A percentile compares a stretch with the other conserved stretches of the same genome.
Evolutionary conservation across 202 grass and related monocot species (phyloP).

Genomic region (Digitaria exilis): DNA sequence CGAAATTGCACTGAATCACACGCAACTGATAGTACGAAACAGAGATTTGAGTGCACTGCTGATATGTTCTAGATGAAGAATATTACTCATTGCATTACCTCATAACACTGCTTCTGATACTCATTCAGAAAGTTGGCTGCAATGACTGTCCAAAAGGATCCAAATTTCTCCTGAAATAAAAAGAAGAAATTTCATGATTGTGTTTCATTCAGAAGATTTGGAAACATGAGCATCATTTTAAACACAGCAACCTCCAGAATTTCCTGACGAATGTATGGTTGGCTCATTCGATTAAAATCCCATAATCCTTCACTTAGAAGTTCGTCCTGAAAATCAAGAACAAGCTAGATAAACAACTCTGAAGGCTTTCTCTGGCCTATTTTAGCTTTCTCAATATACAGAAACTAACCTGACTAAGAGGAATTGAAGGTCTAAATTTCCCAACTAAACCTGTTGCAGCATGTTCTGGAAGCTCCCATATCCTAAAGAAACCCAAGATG

Average conservation of each 20-base stretch:
- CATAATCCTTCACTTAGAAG: constrained; percentile 88
- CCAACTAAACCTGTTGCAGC: constrained; percentile 87
- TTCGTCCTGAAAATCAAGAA: constrained; percentile 72
- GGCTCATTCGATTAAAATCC: constrained; percentile 96
- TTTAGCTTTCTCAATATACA: constrained; percentile 16
- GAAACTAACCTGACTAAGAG: constrained; percentile 88
- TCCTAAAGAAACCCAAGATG: constrained; percentile 99
- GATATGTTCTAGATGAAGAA: constrained; percentile 23
- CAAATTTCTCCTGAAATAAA: constrained; percentile 80
- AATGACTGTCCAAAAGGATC: constrained; percentile 82
- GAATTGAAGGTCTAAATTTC: constrained; percentile 96
- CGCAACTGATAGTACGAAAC: constrained; percentile 2
- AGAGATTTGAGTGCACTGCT: constrained; percentile 19
- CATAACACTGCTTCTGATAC: constrained; percentile 81
- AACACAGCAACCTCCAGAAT: constrained; percentile 68
- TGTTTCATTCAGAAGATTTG: not conserved
- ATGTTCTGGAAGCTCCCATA: constrained; percentile 99
- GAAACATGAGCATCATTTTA: constrained; percentile 14
- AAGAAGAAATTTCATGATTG: constrained; percentile 23
- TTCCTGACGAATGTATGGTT: constrained; percentile 79
- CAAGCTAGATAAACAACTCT: constrained; percentile 44
- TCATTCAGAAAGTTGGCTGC: constrained; percentile 84
- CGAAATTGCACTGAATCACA: not conserved
- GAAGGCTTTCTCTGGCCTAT: constrained; percentile 3
- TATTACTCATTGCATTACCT: constrained; percentile 59